Evolutionary conservation across 2,329 filamentous ascomycete genomes (phyloP).

Genomic region (Monascus ruber): DNA sequence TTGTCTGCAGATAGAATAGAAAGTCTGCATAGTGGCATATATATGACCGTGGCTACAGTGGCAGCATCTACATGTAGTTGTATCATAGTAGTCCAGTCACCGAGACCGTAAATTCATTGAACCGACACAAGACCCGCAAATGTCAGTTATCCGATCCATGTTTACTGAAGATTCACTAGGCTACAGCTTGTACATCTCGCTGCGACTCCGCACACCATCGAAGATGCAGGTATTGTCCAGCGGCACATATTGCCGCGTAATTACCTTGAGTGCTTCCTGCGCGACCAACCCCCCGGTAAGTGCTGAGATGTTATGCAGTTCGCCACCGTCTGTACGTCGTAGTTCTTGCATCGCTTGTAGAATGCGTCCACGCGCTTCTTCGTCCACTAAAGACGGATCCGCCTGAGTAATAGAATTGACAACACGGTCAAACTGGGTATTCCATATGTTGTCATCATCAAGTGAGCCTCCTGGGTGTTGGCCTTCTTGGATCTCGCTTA

Average conservation of each 20-base stretch:
- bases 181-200: constrained; percentile 39
- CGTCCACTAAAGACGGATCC: constrained; percentile 35
- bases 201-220: constrained; percentile 49
- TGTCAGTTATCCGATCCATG: too few species aligned
- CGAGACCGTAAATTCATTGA: too few species aligned
- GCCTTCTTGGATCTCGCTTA: constrained; percentile 43
- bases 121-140: too few species aligned
- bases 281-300: constrained; percentile 83
- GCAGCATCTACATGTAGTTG: too few species aligned
- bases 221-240: constrained; percentile 54
- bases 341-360: constrained; percentile 52
- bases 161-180: not conserved
- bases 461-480: constrained; percentile 12
- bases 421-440: constrained; percentile 16
- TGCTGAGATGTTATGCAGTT: constrained; percentile 86
- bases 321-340: constrained; percentile 65
- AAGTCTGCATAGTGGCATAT: too few species aligned
- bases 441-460: constrained; percentile 24
- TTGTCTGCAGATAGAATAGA: too few species aligned
- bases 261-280: constrained; percentile 87
- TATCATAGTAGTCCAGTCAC: too few species aligned
- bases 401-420: constrained; percentile 24
- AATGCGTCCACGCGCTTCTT: constrained; percentile 41
- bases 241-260: constrained; percentile 55
- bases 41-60: too few species aligned